These are phyloP conservation scores for Lepiota subincarnata DNA, from an alignment of 768 basidiomycete genomes.

Conservation along the genomic window DNA sequence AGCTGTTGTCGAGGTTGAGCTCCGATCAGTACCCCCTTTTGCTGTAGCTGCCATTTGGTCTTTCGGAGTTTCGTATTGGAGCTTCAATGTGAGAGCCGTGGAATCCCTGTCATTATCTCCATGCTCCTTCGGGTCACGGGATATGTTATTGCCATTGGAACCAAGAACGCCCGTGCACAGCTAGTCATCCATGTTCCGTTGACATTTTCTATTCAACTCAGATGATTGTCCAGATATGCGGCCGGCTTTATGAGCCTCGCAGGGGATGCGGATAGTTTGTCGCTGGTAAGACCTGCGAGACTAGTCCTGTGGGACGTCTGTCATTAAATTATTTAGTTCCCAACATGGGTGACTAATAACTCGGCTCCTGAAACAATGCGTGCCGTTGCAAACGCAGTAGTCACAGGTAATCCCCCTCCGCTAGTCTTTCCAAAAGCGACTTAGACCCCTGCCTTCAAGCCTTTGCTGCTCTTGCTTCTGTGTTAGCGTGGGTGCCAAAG, in stretches of 20 bases:
- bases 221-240: slow-evolving; percentile 27
- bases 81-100: slow-evolving; percentile 33
- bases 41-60: slow-evolving; percentile 39
- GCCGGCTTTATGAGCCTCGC: slow-evolving; percentile 43
- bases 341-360: slow-evolving; percentile 48
- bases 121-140: slow-evolving; percentile 34
- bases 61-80: slow-evolving; percentile 28
- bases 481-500: slow-evolving; percentile 37
- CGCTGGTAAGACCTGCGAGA: slow-evolving; percentile 20
- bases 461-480: slow-evolving; percentile 40
- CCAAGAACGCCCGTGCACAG: slow-evolving; percentile 35
- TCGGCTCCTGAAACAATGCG: slow-evolving; percentile 46
- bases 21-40: slow-evolving; percentile 46
- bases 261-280: slow-evolving; percentile 35
- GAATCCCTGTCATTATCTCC: slow-evolving; percentile 31
- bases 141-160: slow-evolving; percentile 39
- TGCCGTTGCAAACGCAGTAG: slow-evolving; percentile 39
- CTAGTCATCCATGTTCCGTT: too few relatives aligned
- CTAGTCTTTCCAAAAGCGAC: slow-evolving; percentile 33
- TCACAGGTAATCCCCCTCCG: slow-evolving; percentile 35
- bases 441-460: slow-evolving; percentile 21
- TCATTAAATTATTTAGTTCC: slow-evolving; percentile 19
- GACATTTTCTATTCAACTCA: too few relatives aligned
- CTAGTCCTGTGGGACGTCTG: neutral
- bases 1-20: slow-evolving; percentile 42